Base-by-base conservation (phyloP, 768 basidiomycete genomes). In the button mushroom (Agaricus bisporus) region DNA sequence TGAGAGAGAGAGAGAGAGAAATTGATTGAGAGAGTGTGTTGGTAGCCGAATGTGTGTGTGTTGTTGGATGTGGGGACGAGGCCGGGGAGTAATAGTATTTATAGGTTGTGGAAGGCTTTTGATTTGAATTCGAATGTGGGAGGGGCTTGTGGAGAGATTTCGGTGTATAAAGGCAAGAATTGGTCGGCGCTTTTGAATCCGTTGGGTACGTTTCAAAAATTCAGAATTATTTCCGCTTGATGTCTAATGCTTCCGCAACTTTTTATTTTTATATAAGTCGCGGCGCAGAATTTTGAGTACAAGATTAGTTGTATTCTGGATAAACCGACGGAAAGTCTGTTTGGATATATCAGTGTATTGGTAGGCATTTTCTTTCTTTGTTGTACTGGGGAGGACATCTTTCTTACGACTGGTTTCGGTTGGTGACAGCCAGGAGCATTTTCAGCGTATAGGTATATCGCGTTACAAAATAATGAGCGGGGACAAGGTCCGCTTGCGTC, bases 81-180 rank as follows among this genome's bases (percentile, higher is more conserved):
- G 32, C 95, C 95, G 0, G 83, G 84, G 9, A 86, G 82, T 50
- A 93, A 87, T 62, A 91, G 89, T 41, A 83, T 98, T 46, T 98
- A 98, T 66, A 83, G 88, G 57, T 77, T 98, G 7, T 98, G 95
- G 95, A 98, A 98, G 70, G 83, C 90, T 0, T 94, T 94, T 61
- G 91, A 94, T 63, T 70, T 94, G 57, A 88, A 92, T 65, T 91
- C 89, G 7, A 95, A 88, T 56, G 91, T 98, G 11, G 95, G 82
- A 10, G 95, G 95, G 15, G 94, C 95, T 10, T 98, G 95, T 67
- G 95, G 95, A n/a, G 95, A 98, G 69, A 93, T 95, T 63, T 88
- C 90, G 8, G 85, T 78, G 12, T 89, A 93, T 71, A 98, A 98
- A 67, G 95, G 95, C 56, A 85, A 84, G 71, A 84, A 85, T 54